Evolutionary conservation across 208 protist species (phyloP).

Genomic region (Trypanosoma boissoni): DNA sequence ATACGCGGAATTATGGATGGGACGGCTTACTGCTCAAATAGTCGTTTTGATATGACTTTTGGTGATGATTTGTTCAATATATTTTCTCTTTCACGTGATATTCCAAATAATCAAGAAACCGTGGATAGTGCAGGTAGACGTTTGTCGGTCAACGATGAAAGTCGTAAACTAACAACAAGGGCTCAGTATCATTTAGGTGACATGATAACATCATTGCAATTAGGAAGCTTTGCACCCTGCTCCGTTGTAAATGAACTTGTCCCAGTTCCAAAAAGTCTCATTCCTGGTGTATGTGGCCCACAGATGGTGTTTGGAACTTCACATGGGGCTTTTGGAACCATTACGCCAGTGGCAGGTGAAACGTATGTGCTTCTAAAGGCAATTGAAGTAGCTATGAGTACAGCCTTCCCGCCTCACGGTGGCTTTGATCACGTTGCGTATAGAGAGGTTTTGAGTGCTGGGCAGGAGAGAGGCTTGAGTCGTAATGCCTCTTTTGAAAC

Average conservation of each 20-base stretch:
- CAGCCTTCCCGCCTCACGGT: conserved; percentile 13
- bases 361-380: conserved; percentile 53
- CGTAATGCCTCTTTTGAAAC: conserved; percentile 38
- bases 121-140: background rate
- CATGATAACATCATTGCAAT: conserved; percentile 54
- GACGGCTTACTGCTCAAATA: conserved; percentile 16
- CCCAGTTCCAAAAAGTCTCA: conserved; percentile 24
- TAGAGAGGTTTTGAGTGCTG: conserved; percentile 40
- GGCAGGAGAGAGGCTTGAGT: conserved; percentile 50
- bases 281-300: conserved; percentile 41
- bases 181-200: conserved; percentile 77
- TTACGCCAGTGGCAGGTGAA: conserved; percentile 43
- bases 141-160: background rate
- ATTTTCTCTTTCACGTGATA: conserved; percentile 34
- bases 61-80: conserved; percentile 77
- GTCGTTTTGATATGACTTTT: conserved; percentile 33
- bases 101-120: background rate
- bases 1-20: conserved; percentile 70
- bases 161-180: conserved; percentile 17
- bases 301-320: conserved; percentile 75
- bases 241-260: conserved; percentile 30
- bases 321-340: conserved; percentile 68
- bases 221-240: conserved; percentile 61
- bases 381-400: conserved; percentile 45
- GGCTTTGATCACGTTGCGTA: conserved; percentile 47